A percentile compares a stretch with the other conserved stretches of the same genome.
Evolutionary conservation across 1,284 basidiomycete genomes (phyloP).

Genomic region (Ganoderma sp.): DNA sequence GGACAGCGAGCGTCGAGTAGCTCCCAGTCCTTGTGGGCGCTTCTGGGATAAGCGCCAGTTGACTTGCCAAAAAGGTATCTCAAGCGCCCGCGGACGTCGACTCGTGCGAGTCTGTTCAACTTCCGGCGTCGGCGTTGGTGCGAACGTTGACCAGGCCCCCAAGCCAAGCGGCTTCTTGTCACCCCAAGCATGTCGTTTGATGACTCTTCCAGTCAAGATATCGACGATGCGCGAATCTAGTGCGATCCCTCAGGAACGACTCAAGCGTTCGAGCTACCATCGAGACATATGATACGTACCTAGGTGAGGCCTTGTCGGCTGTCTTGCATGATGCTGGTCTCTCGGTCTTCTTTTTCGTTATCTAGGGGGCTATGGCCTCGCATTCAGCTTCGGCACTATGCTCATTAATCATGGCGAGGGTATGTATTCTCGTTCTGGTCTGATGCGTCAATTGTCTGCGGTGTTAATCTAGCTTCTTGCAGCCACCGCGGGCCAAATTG

Average conservation of each 20-base stretch:
- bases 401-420: conserved; percentile 72
- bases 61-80: background rate
- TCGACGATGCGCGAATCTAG: no score
- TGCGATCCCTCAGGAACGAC: no score
- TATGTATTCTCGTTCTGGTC: conserved; percentile 35
- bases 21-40: background rate
- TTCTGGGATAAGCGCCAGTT: background rate
- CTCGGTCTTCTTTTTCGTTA: conserved; percentile 80
- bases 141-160: background rate
- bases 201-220: no score
- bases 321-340: conserved; percentile 72
- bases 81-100: background rate
- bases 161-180: no score
- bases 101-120: no score
- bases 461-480: conserved; percentile 14
- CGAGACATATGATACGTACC: no score
- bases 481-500: conserved; percentile 71
- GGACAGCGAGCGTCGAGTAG: background rate
- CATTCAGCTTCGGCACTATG: conserved; percentile 84
- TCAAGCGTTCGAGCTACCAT: no score
- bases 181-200: no score
- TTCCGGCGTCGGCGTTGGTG: no score
- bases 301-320: conserved; percentile 44
- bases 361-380: conserved; percentile 79
- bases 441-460: background rate